A percentile compares a stretch with the other conserved stretches of the same genome.
Conservation (phyloP, 768 basidiomycete genomes). For the Amanita rubescens region DNA sequence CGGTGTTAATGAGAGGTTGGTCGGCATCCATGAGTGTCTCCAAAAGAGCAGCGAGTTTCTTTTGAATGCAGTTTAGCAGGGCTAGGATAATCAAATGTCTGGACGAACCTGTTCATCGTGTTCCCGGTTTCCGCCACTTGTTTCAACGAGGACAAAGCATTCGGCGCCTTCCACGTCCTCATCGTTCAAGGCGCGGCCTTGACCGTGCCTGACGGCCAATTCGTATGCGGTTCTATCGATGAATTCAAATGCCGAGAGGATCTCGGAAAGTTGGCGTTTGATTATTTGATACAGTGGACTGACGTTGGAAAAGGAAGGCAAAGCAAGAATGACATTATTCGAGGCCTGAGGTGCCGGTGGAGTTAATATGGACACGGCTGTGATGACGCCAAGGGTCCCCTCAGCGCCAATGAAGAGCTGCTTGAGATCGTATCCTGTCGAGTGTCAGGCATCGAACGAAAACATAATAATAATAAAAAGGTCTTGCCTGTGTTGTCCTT, state of each 20-base stretch:
- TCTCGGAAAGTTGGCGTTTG: constrained; percentile 82
- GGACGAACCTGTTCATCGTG: constrained; percentile 85
- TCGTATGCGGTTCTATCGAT: constrained; percentile 85
- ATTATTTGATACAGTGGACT: constrained; percentile 78
- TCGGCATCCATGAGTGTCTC: constrained; percentile 72
- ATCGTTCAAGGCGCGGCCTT: constrained; percentile 67
- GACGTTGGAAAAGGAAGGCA: constrained; percentile 82
- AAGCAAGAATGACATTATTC: constrained; percentile 87
- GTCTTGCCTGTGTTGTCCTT: constrained; percentile 93
- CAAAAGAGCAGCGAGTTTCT: constrained; percentile 84
- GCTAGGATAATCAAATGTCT: neutral
- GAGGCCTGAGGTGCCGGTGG: constrained; percentile 76
- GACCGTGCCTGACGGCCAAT: constrained; percentile 75
- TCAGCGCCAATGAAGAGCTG: constrained; percentile 98
- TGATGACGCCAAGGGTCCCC: constrained; percentile 93
- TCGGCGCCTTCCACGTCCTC: constrained; percentile 70
- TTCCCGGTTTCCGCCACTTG: constrained; percentile 85
- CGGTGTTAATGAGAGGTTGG: constrained; percentile 74
- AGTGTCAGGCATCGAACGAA: constrained; percentile 3
- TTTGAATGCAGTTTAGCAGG: neutral
- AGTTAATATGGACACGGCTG: constrained; percentile 90
- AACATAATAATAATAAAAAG: neutral
- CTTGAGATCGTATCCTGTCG: constrained; percentile 89
- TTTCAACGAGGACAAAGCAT: constrained; percentile 92
- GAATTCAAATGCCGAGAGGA: constrained; percentile 95